Conservation (phyloP, 495 filamentous ascomycete genomes). For the Lepidopterella palustris region DNA sequence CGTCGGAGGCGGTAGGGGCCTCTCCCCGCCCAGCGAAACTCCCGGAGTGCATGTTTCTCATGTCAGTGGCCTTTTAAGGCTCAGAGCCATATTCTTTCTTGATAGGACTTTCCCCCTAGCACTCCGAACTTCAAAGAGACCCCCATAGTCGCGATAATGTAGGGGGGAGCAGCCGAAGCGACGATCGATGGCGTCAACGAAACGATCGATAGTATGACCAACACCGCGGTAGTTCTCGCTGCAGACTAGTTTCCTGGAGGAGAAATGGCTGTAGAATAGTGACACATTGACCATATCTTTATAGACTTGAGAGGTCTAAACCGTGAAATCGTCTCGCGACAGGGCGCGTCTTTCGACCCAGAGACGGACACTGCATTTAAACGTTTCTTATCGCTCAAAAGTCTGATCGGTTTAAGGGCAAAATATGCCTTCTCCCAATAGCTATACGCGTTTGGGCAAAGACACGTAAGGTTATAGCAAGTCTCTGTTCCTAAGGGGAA, state of each 20-base stretch:
- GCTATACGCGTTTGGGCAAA: no score
- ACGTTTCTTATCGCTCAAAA: no score
- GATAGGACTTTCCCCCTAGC: slow-evolving; percentile 7
- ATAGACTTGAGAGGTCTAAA: no score
- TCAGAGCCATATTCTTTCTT: no score
- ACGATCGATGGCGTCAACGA: slow-evolving; percentile 18
- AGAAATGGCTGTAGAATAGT: slow-evolving; percentile 28
- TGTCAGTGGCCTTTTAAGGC: no score
- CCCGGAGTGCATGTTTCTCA: no score
- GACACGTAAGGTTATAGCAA: no score
- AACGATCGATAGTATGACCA: slow-evolving; percentile 22
- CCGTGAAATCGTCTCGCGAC: slow-evolving; percentile 29
- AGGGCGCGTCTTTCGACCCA: slow-evolving; percentile 6
- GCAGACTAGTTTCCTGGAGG: slow-evolving; percentile 14
- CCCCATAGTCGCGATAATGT: slow-evolving; percentile 23
- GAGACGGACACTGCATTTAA: slow-evolving; percentile 6
- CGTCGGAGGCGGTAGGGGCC: no score
- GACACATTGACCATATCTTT: slow-evolving; percentile 25
- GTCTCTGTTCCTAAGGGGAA: no score
- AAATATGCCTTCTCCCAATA: no score
- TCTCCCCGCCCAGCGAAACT: no score
- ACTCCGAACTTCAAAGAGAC: slow-evolving; percentile 28
- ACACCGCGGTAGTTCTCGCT: slow-evolving; percentile 16
- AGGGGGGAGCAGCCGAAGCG: slow-evolving; percentile 24
- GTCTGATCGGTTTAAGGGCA: no score